phyloP scores from a whole-genome alignment of 306 rosid species.

The Lotus japonicus region DNA sequence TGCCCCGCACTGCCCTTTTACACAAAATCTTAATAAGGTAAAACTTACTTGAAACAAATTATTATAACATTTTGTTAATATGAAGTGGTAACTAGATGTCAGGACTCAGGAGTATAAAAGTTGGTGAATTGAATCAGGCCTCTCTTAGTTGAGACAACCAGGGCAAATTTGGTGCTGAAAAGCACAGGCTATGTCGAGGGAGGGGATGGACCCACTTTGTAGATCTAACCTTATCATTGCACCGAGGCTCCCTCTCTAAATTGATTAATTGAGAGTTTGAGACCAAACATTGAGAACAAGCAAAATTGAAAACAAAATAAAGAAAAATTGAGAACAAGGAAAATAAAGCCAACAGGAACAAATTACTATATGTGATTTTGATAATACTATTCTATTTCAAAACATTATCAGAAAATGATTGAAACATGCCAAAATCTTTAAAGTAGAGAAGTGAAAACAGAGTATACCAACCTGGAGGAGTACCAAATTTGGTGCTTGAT shows the following conservation, averaged over 20 bases:
- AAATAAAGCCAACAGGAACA: background rate
- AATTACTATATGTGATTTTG: background rate
- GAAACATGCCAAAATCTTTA: background rate
- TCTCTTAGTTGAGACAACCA: no score
- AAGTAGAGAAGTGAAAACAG: background rate
- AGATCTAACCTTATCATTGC: no score
- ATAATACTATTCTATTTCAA: background rate
- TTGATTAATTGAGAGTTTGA: no score
- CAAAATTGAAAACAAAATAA: no score
- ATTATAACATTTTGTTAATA: background rate
- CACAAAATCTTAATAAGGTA: background rate
- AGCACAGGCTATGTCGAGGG: no score
- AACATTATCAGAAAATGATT: background rate
- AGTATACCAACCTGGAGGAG: no score
- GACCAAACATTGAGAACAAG: no score
- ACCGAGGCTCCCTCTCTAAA: no score
- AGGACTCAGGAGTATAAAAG: background rate
- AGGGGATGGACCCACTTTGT: no score
- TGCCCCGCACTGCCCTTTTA: no score
- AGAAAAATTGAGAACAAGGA: background rate
- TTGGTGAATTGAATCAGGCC: no score
- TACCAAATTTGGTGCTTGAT: conserved; percentile 31
- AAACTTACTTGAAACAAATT: background rate
- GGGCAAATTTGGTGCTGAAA: no score
- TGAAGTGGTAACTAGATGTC: background rate